phyloP scores from a whole-genome alignment of 2,329 filamentous ascomycete species.

The Colletotrichum chrysophilum region DNA sequence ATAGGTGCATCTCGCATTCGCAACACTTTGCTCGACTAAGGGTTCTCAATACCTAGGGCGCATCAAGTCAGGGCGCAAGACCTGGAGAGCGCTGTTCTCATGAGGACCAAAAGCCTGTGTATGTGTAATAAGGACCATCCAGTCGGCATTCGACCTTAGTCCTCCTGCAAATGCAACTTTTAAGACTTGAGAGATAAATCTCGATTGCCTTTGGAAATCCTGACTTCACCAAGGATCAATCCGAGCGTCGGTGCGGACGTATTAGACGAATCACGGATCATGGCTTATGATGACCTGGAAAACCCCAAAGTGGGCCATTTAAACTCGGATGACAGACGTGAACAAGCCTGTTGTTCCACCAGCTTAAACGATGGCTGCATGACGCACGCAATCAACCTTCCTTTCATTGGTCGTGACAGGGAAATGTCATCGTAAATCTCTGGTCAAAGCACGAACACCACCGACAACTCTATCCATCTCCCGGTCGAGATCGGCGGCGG shows the following conservation, averaged over 20 bases:
- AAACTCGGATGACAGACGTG: background rate
- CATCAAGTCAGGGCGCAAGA: background rate
- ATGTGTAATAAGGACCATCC: background rate
- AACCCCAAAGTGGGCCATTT: background rate
- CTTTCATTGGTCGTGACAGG: background rate
- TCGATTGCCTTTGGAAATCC: background rate
- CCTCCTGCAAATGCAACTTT: background rate
- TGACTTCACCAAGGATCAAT: background rate
- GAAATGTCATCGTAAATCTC: background rate
- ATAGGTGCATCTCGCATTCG: background rate
- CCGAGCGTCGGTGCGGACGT: background rate
- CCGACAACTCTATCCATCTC: background rate
- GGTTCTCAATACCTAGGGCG: background rate
- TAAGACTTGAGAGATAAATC: background rate
- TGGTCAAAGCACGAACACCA: background rate
- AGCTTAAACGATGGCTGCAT: background rate
- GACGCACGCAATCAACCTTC: background rate
- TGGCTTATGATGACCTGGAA: background rate
- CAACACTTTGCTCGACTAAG: background rate
- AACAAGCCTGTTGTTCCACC: background rate
- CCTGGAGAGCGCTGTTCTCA: background rate
- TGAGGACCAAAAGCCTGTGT: fast-evolving
- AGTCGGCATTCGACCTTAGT: background rate
- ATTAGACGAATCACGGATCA: background rate
- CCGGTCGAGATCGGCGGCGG: background rate